Percentiles rank a stretch among this genome's conserved stretches.
Evolutionary conservation across 2,329 filamentous ascomycete genomes (phyloP).

Genomic region (Cadophora sp.): DNA sequence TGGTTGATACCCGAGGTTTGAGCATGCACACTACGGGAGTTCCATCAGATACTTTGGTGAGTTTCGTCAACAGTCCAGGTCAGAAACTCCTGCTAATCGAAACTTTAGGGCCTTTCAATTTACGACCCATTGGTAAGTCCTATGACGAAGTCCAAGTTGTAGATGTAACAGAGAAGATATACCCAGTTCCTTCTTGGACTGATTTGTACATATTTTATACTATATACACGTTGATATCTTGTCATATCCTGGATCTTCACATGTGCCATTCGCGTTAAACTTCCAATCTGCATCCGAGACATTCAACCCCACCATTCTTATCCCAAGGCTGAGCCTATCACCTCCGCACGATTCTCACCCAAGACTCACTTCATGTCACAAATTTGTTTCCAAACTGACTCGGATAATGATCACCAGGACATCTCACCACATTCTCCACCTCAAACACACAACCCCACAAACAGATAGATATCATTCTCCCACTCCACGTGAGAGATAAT

Average conservation of each 20-base stretch:
- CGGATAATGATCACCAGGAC: slow-evolving; percentile 6
- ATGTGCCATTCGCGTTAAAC: too few species aligned
- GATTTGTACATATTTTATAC: slow-evolving; percentile 24
- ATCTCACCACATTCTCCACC: not conserved
- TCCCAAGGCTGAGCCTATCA: slow-evolving; percentile 16
- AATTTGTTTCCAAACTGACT: slow-evolving; percentile 5
- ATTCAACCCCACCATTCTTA: slow-evolving; percentile 1
- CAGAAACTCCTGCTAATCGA: slow-evolving; percentile 22
- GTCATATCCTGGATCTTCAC: not conserved
- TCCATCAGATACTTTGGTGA: slow-evolving; percentile 63
- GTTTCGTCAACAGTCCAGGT: slow-evolving; percentile 24
- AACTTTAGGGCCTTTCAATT: slow-evolving; percentile 35
- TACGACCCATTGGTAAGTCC: slow-evolving; percentile 58
- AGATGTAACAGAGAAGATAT: slow-evolving; percentile 27
- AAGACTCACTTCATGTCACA: not conserved
- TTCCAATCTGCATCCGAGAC: too few species aligned
- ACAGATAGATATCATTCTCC: not conserved
- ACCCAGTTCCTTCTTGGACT: slow-evolving; percentile 15
- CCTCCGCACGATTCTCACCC: slow-evolving; percentile 9
- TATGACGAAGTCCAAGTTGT: slow-evolving; percentile 54
- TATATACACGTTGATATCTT: slow-evolving; percentile 3
- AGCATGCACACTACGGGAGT: slow-evolving; percentile 63
- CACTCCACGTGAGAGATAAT: slow-evolving; percentile 19
- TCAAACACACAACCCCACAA: not conserved
- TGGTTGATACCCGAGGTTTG: slow-evolving; percentile 81